phyloP scores from a whole-genome alignment of 1,284 basidiomycete species.

The Stereum hirsutum region DNA sequence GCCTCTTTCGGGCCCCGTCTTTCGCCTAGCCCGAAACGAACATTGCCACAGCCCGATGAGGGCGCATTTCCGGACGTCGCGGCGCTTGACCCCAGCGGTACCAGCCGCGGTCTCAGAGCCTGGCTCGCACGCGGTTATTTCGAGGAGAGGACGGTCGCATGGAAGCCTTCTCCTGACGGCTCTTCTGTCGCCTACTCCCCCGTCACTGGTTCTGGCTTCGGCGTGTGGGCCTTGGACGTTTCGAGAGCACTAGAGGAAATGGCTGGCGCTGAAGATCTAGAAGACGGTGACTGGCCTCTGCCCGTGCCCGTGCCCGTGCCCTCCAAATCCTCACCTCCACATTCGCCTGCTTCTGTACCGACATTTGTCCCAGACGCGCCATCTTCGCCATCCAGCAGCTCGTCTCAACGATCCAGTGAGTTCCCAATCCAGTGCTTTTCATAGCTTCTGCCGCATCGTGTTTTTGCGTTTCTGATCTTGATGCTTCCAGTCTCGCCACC shows the following conservation, averaged over 20 bases:
- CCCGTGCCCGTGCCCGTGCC: slow-evolving; percentile 3
- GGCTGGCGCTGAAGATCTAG: slow-evolving; percentile 27
- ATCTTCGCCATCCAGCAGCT: slow-evolving; percentile 13
- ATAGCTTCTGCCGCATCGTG: no score
- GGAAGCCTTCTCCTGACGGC: slow-evolving; percentile 30
- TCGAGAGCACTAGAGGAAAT: slow-evolving; percentile 55
- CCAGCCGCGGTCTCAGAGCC: slow-evolving; percentile 47
- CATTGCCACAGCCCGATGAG: slow-evolving; percentile 32
- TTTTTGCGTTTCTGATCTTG: no score
- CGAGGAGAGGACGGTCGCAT: slow-evolving; percentile 57
- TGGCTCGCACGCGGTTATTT: slow-evolving; percentile 70
- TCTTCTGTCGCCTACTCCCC: slow-evolving; percentile 25
- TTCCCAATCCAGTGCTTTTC: no score
- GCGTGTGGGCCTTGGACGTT: slow-evolving; percentile 68
- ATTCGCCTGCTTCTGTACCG: no score
- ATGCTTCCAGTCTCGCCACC: no score
- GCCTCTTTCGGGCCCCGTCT: slow-evolving; percentile 34
- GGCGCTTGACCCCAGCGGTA: slow-evolving; percentile 25
- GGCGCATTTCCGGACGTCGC: slow-evolving; percentile 32
- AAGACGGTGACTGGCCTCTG: slow-evolving; percentile 8
- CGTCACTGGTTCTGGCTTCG: slow-evolving; percentile 40
- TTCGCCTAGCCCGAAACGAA: slow-evolving; percentile 17
- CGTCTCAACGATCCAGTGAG: slow-evolving; percentile 13
- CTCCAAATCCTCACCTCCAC: no score
- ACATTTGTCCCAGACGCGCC: no score